Percentiles rank a stretch among this genome's conserved stretches.
Conservation (phyloP, 2,329 filamentous ascomycete species). For the Pseudogymnoascus sp. region DNA sequence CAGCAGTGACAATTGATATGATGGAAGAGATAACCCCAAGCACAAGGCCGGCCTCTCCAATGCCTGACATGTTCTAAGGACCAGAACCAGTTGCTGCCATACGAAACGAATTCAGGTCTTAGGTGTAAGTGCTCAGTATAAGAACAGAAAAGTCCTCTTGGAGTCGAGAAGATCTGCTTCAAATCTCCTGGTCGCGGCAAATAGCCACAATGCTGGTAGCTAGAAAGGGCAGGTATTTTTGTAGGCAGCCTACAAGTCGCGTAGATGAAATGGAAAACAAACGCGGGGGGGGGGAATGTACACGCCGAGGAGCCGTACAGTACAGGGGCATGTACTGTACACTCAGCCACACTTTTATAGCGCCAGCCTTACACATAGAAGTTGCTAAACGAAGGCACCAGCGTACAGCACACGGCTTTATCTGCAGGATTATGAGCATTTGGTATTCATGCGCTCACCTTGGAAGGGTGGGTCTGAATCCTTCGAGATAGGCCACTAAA, state of each 20-base stretch:
- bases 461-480: too few relatives aligned
- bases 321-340: neutral
- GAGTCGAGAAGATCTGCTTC: neutral
- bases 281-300: neutral
- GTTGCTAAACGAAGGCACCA: neutral
- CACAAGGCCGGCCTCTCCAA: slow-evolving; percentile 17
- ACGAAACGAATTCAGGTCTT: neutral
- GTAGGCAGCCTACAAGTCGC: neutral
- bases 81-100: neutral
- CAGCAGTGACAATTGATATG: slow-evolving; percentile 15
- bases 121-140: neutral
- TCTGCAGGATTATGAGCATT: too few relatives aligned
- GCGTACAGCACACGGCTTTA: too few relatives aligned
- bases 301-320: neutral
- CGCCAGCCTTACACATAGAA: neutral
- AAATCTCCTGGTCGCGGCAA: neutral
- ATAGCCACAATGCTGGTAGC: neutral
- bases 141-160: neutral
- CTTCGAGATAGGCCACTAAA: neutral
- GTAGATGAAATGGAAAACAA: neutral
- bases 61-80: slow-evolving; percentile 14
- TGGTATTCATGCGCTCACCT: too few relatives aligned
- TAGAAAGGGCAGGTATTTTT: neutral
- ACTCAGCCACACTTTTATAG: neutral
- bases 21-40: slow-evolving; percentile 18